Evolutionary conservation across 1,284 basidiomycete genomes (phyloP), one percentile per base, ranked within the genome.

Genomic region (Anthracocystis panici-leucophaei): DNA sequence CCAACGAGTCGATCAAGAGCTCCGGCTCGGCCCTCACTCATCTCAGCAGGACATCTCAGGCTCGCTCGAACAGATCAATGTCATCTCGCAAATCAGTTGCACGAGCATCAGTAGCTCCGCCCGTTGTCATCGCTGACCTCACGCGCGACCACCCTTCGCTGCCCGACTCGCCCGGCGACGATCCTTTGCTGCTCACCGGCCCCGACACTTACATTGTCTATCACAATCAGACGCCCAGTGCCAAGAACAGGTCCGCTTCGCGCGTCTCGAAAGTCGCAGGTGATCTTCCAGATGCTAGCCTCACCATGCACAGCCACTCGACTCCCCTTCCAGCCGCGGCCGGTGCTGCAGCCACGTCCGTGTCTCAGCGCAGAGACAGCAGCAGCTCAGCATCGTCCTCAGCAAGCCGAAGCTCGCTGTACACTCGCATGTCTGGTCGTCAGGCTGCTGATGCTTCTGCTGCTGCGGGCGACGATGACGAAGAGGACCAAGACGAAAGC

Each of bases 101-200:
- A 5, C 41, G 64, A 46, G 49, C 51, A 11, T 63, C 63, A 1
- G 57, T 62, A 7, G 62, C 62, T 4, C 68, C 68, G 5, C 65
- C 73, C 4, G 57, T 63, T 2, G 33, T 54, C 6, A 49, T 65
- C 40, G 69, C 64, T 18, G 69, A 72, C 29, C 23, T 69, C 18
- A 76, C 62, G 5, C 44, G 62, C 20, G 74, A 76, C 40, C 65
- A 59, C 23, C 68, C 74, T 6, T 56, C 56, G 6, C 56, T 65
- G 40, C 76, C 76, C 18, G 76, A 72, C 33, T 72, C 68, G 40
- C 76, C 76, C 4, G 61, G 73, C 9, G 76, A 78, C 45, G 76
- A 78, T 41, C 76, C 76, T 8, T 52, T 78, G 25, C 61, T 78
- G 31, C 53, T 78, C 18, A 65, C 53, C 6, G 74, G 68, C 18